These are phyloP conservation scores for Trypanosoma rangeli DNA, from an alignment of 208 protist genomes.

Conservation along the genomic window DNA sequence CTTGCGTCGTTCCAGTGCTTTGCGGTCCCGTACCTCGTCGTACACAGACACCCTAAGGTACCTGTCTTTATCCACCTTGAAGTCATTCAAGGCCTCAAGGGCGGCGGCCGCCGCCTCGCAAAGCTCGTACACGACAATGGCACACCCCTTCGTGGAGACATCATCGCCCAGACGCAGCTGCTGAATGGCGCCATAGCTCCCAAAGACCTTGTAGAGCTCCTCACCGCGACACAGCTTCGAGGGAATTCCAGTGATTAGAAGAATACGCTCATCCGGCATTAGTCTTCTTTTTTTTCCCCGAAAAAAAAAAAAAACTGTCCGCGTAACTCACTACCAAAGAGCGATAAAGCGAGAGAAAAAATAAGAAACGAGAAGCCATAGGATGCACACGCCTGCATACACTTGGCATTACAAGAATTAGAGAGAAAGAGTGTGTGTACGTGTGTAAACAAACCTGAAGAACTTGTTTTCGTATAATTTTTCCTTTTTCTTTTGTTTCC, in stretches of 20 bases:
- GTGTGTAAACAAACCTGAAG: not conserved
- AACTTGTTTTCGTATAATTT: not conserved
- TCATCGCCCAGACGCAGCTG: slow-evolving; percentile 73
- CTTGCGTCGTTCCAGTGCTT: slow-evolving; percentile 74
- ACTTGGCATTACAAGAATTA: not conserved
- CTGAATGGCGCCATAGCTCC: slow-evolving; percentile 78
- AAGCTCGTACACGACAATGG: slow-evolving; percentile 86
- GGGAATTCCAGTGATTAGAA: slow-evolving; percentile 83
- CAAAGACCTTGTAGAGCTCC: slow-evolving; percentile 84
- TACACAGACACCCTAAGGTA: slow-evolving; percentile 80
- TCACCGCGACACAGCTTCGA: slow-evolving; percentile 68
- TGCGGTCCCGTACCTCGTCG: slow-evolving; percentile 75
- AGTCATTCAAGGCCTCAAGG: slow-evolving; percentile 67
- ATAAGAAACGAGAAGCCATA: not conserved
- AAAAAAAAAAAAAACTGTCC: slow-evolving; percentile 8
- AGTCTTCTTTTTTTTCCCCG: no score
- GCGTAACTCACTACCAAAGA: not conserved
- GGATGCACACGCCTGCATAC: not conserved
- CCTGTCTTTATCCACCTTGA: slow-evolving; percentile 61
- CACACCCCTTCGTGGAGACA: slow-evolving; percentile 71
- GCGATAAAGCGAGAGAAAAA: not conserved
- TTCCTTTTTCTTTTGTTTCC: not conserved
- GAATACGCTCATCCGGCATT: slow-evolving; percentile 85
- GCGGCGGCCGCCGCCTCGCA: slow-evolving; percentile 77
- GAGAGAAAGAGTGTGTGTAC: not conserved